phyloP scores from a whole-genome alignment of 306 rosid genomes.

The Echinosophora koreensis region DNA sequence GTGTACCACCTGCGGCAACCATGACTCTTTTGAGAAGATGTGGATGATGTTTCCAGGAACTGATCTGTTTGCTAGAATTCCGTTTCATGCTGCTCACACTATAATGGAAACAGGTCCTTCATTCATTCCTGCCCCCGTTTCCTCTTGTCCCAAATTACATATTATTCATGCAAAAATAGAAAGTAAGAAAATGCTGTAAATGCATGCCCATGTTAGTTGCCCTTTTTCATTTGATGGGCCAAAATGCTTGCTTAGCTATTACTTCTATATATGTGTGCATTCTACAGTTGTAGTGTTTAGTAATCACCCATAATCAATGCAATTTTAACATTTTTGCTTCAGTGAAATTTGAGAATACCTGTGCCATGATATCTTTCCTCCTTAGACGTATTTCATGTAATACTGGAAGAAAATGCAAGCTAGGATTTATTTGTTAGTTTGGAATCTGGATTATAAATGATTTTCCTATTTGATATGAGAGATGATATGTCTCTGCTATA shows the following conservation, averaged over 20 bases:
- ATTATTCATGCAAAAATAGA: not conserved
- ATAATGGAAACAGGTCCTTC: constrained; percentile 76
- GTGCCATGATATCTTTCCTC: not conserved
- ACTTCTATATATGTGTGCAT: not conserved
- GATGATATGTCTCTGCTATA: not conserved
- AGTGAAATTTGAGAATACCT: constrained; percentile 19
- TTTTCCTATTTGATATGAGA: constrained; percentile 5
- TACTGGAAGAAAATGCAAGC: not conserved
- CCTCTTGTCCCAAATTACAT: not conserved
- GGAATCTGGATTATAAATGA: constrained; percentile 18
- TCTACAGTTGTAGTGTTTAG: constrained; percentile 29
- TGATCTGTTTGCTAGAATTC: constrained; percentile 79
- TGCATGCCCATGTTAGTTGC: constrained; percentile 24
- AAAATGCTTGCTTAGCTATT: constrained; percentile 13
- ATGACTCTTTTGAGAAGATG: constrained; percentile 71
- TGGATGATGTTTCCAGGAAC: constrained; percentile 93
- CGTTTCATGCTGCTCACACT: constrained; percentile 89
- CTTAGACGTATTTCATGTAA: not conserved
- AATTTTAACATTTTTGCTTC: constrained; percentile 20
- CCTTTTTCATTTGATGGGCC: constrained; percentile 16
- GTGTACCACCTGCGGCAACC: constrained; percentile 83
- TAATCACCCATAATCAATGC: not conserved
- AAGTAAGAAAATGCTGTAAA: not conserved
- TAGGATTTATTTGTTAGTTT: constrained; percentile 27
- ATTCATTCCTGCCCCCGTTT: not conserved